Base-by-base conservation (phyloP, 2,329 filamentous ascomycete species). In the Penicillium sumatraense region DNA sequence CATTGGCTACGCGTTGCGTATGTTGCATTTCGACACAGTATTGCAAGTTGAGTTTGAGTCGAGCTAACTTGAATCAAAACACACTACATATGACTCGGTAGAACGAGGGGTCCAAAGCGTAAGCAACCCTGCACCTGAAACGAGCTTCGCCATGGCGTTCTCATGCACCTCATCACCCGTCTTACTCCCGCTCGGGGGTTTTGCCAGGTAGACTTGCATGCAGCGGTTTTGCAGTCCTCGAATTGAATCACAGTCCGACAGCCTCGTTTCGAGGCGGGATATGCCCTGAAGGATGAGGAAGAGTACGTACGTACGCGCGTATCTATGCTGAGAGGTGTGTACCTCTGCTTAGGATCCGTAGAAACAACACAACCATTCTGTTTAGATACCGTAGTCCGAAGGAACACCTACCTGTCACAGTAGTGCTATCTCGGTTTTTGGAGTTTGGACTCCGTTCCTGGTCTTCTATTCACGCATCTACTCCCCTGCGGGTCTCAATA, bases 141-240 rank as follows among this genome's bases (percentile, higher is more conserved):
- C 26, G 16, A 31, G 23, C 27, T 31, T 33, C 26, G 24, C 26
- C 23, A 44, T 44, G 40, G 23, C 23, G 40, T 27, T 27, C 40
- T 26, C 40, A 46, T 46, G 42, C 42, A 46, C 3, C 24, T 46
- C 42, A 46, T 46, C 42, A 44, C 40, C 42, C 42, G 42, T 31
- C 42, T 46, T 18, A 27, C 24, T 27, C 23, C 24, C 40, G 40
- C 40, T 46, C 42, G 42, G 42, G 42, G 26, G 18, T 46, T 46
- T 46, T 46, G 42, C 42, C 42, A 46, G 42, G 42, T 46, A 46
- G 42, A 46, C 42, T 46, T 46, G 42, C 42, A 46, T 46, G 26
- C 41, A 45, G n/a, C 26, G n/a, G n/a, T 23, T 31, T 27, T 20
- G 16, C 24, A 10, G 14, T 42, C 16, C 20, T n/a, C 36, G 36